Percentiles rank a stretch among this genome's conserved stretches.
Evolutionary conservation across 2,329 filamentous ascomycete genomes (phyloP).

Genomic region (Neurospora sp.): DNA sequence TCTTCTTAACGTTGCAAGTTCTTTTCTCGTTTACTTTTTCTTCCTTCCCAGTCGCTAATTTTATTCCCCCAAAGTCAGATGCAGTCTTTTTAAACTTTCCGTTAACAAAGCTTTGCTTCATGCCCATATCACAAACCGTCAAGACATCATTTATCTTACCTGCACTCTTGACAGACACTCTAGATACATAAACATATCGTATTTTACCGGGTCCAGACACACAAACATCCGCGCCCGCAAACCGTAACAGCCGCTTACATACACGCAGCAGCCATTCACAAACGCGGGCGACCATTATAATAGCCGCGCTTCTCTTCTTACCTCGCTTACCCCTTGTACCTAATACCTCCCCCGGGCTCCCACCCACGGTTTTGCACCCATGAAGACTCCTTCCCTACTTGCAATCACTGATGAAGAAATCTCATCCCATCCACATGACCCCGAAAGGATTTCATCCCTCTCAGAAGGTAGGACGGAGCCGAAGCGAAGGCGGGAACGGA

Average conservation of each 20-base stretch:
- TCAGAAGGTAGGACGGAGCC: background rate
- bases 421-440: background rate
- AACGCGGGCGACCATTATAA: background rate
- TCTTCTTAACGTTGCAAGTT: background rate
- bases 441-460: background rate
- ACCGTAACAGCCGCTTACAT: background rate
- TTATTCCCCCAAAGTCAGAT: background rate
- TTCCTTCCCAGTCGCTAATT: too few relatives aligned
- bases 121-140: background rate
- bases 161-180: background rate
- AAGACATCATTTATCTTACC: background rate
- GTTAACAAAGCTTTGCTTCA: too few relatives aligned
- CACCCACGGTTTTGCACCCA: background rate
- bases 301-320: background rate
- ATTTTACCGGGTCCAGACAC: background rate
- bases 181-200: background rate
- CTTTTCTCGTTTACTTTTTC: background rate
- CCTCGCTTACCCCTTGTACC: too few relatives aligned
- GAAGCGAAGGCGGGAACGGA: background rate
- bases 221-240: background rate
- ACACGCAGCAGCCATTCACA: background rate
- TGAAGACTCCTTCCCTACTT: background rate
- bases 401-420: background rate
- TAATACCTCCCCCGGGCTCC: background rate
- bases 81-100: background rate